A percentile compares a stretch with the other conserved stretches of the same genome.
phyloP scores from a whole-genome alignment of 257 asterid genomes.

The Ilex aquifolium region DNA sequence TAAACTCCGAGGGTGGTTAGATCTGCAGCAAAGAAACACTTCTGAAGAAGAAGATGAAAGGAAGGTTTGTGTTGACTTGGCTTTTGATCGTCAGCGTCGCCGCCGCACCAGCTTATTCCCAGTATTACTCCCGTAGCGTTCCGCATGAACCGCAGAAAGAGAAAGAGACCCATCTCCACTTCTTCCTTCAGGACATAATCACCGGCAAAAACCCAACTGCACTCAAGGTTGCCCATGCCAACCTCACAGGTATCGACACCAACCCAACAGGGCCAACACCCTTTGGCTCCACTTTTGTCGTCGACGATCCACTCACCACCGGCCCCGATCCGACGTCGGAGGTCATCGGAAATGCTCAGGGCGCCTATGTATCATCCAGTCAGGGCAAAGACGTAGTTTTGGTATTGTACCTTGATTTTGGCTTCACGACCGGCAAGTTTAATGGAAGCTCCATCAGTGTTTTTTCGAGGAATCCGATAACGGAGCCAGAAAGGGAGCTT shows the following conservation, averaged over 20 bases:
- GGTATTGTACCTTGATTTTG: too few relatives aligned
- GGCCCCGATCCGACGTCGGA: slow-evolving; percentile 33
- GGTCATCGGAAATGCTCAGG: slow-evolving; percentile 20
- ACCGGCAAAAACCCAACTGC: slow-evolving; percentile 32
- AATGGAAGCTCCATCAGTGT: slow-evolving; percentile 21
- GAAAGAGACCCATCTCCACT: too few relatives aligned
- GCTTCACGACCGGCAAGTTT: too few relatives aligned
- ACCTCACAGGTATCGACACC: background rate
- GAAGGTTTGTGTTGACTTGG: too few relatives aligned
- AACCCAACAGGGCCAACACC: slow-evolving; percentile 17
- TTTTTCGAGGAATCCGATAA: slow-evolving; percentile 45
- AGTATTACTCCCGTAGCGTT: slow-evolving; percentile 21
- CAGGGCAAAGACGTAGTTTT: too few relatives aligned
- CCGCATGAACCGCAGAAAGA: slow-evolving; percentile 12
- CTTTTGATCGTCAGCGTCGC: background rate
- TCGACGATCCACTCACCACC: slow-evolving; percentile 33
- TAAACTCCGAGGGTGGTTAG: too few relatives aligned
- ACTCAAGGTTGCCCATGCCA: slow-evolving; percentile 27
- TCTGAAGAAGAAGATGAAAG: too few relatives aligned
- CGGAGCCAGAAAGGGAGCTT: slow-evolving; percentile 34
- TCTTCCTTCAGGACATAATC: slow-evolving; percentile 31
- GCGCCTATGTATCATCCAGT: too few relatives aligned
- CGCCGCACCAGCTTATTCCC: slow-evolving; percentile 9
- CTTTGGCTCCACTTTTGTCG: slow-evolving; percentile 22
- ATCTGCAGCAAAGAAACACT: too few relatives aligned